Percentiles rank a stretch among this genome's conserved stretches.
These are phyloP conservation scores for Cryptococcus wingfieldii DNA, from an alignment of 1,284 basidiomycete species.

Conservation along the genomic window DNA sequence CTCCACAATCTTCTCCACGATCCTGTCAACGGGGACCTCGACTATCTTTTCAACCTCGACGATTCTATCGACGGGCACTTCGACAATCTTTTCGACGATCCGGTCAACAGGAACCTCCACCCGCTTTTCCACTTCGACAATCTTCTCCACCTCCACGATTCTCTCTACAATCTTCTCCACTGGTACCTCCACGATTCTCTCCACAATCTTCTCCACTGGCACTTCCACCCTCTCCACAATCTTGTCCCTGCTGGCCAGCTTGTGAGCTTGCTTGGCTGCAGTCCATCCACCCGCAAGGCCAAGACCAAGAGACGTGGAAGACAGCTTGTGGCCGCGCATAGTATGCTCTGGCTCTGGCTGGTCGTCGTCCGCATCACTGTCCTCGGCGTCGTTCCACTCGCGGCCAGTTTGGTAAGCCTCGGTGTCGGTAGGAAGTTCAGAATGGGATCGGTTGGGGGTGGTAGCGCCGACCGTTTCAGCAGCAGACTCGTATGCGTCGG, in stretches of 20 bases:
- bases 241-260: conserved; percentile 28
- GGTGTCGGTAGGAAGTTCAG: conserved; percentile 57
- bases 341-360: conserved; percentile 12
- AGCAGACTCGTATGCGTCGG: conserved; percentile 78
- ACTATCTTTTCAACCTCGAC: conserved; percentile 39
- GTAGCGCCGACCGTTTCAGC: conserved; percentile 64
- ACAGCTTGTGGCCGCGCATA: conserved; percentile 13
- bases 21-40: conserved; percentile 29
- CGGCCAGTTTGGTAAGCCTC: conserved; percentile 40
- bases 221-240: conserved; percentile 37
- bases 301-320: conserved; percentile 9
- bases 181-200: conserved; percentile 32
- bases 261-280: conserved; percentile 26
- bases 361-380: conserved; percentile 52
- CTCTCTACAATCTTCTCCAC: conserved; percentile 30
- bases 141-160: conserved; percentile 23
- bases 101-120: conserved; percentile 25
- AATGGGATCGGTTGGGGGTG: conserved; percentile 58
- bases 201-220: conserved; percentile 36
- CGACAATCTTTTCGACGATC: conserved; percentile 34
- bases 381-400: conserved; percentile 51
- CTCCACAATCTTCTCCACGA: conserved; percentile 45
- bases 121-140: conserved; percentile 35
- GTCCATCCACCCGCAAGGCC: conserved; percentile 29
- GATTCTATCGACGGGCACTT: conserved; percentile 30